Percentiles rank a stretch among this genome's conserved stretches.
Conservation (phyloP, 2,329 filamentous ascomycete species). For the Trichoderma cornu-damae region DNA sequence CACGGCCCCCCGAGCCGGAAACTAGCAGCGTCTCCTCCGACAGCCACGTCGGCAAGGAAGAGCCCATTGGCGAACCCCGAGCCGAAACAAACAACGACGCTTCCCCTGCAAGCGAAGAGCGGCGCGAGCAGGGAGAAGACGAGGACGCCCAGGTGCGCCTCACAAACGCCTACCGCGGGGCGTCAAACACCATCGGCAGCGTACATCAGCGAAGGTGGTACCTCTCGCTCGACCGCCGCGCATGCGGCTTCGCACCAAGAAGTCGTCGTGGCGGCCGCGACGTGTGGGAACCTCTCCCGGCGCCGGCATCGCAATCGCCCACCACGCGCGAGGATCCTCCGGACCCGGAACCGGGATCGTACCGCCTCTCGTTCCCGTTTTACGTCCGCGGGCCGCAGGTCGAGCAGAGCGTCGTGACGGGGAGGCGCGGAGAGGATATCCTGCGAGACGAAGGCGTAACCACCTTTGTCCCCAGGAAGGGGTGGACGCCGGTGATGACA, state of each 20-base stretch:
- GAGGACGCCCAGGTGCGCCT: conserved; percentile 48
- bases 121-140: conserved; percentile 39
- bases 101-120: conserved; percentile 39
- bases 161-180: conserved; percentile 63
- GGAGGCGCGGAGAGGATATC: conserved; percentile 53
- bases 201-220: conserved; percentile 65
- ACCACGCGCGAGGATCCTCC: neutral
- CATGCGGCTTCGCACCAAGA: conserved; percentile 50
- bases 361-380: conserved; percentile 50
- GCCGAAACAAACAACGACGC: conserved; percentile 14
- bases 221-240: conserved; percentile 54
- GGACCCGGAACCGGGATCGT: neutral
- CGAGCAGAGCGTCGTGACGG: conserved; percentile 64
- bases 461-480: conserved; percentile 52
- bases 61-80: conserved; percentile 22
- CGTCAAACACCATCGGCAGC: conserved; percentile 60
- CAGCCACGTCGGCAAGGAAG: conserved; percentile 12
- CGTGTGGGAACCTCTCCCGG: conserved; percentile 12
- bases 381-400: conserved; percentile 54
- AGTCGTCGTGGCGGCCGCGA: conserved; percentile 21
- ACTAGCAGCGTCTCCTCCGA: conserved; percentile 22
- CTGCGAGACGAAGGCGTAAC: conserved; percentile 56
- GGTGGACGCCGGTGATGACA: conserved; percentile 50
- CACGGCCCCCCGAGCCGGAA: conserved; percentile 21
- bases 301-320: neutral